These are phyloP conservation scores for Polytrichum commune DNA, from an alignment of 225 moss, liverwort and hornwort species.

Conservation along the genomic window DNA sequence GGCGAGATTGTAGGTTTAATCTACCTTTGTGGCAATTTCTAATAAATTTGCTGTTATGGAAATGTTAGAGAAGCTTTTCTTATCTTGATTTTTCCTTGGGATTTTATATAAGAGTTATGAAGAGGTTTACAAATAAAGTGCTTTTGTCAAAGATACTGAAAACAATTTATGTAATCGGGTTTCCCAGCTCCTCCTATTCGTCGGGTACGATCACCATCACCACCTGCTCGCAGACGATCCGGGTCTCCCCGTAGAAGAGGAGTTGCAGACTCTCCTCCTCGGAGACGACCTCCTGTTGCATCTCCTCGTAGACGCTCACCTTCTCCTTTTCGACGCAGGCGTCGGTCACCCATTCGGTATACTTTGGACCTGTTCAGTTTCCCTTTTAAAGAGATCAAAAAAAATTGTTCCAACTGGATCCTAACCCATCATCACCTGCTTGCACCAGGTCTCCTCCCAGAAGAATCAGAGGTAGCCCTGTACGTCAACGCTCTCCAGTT, in stretches of 20 bases:
- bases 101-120: too few relatives aligned
- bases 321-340: conserved; percentile 71
- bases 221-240: conserved; percentile 70
- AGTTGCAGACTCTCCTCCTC: conserved; percentile 56
- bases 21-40: background rate
- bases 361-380: background rate
- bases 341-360: conserved; percentile 77
- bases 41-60: background rate
- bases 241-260: conserved; percentile 72
- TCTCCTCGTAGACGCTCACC: conserved; percentile 88
- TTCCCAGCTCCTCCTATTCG: conserved; percentile 61
- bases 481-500: conserved; percentile 76
- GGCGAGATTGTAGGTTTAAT: conserved; percentile 58
- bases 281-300: conserved; percentile 63
- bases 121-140: too few relatives aligned
- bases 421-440: background rate
- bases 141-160: too few relatives aligned
- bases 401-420: background rate
- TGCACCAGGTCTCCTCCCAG: conserved; percentile 62
- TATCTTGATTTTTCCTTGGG: background rate
- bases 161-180: too few relatives aligned
- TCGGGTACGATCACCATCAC: conserved; percentile 76
- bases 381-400: too few relatives aligned
- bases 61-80: background rate
- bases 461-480: conserved; percentile 71